Percentiles rank a stretch among this genome's conserved stretches.
Conservation (phyloP, 495 filamentous ascomycete genomes). For the Umbilicaria muhlenbergii region DNA sequence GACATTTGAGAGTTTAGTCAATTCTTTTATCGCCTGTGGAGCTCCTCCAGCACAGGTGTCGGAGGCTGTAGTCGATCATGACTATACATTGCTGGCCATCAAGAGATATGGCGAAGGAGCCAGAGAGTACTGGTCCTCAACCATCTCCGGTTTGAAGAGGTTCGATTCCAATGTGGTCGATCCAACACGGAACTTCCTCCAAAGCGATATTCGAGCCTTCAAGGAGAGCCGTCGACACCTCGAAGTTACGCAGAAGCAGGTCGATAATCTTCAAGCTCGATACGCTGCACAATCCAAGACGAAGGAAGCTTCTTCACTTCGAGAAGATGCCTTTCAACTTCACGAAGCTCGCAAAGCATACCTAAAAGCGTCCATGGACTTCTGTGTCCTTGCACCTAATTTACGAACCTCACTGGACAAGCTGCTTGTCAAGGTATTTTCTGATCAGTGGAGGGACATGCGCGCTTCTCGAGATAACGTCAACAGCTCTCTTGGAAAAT, state of each 20-base stretch:
- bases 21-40: conserved; percentile 54
- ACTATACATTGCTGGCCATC: conserved; percentile 81
- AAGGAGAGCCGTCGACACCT: conserved; percentile 62
- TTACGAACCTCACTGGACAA: conserved; percentile 66
- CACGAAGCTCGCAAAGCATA: conserved; percentile 89
- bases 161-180: conserved; percentile 64
- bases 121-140: conserved; percentile 69
- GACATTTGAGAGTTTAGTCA: conserved; percentile 52
- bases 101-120: conserved; percentile 70
- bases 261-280: conserved; percentile 62
- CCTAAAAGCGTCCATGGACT: conserved; percentile 84
- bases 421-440: conserved; percentile 67
- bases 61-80: conserved; percentile 78
- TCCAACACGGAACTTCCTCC: conserved; percentile 61
- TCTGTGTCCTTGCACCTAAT: conserved; percentile 72
- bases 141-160: conserved; percentile 54
- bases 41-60: conserved; percentile 55
- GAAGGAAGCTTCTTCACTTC: conserved; percentile 76
- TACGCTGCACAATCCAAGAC: conserved; percentile 77
- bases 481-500: conserved; percentile 40
- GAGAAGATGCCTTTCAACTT: conserved; percentile 92
- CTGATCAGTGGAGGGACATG: conserved; percentile 78
- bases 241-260: conserved; percentile 67
- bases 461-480: conserved; percentile 45
- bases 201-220: conserved; percentile 53